Evolutionary conservation across 2,329 filamentous ascomycete species (phyloP), one percentile per base, ranked within the genome.

Genomic region (Orbilia blumenaviensis): DNA sequence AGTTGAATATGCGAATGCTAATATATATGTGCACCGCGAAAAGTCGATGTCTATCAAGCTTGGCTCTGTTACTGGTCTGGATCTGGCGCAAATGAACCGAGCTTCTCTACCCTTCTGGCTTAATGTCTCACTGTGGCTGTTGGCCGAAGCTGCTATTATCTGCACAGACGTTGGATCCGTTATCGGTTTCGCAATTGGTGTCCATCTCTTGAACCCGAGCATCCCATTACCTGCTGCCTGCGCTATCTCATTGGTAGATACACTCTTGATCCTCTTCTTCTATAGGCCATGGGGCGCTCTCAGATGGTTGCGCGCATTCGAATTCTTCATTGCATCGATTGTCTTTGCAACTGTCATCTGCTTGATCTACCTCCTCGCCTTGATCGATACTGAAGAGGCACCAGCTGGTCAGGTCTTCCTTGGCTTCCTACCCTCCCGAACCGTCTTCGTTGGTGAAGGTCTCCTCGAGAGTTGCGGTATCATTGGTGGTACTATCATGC

Each of bases 121-220:
- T 66, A 90, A 89, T 77, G 85, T 87, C 48, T 80, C 85, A 16
- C 83, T 92, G 2, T 92, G 91, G 79, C 81, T 85, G 18, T 83
- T 92, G 77, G 87, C 89, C 0, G 90, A 92, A 81, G 83, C 86
- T 3, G 89, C 90, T 74, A 92, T 92, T 69, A 88, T 92, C 63
- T 90, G 90, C 0, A 92, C 90, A 0, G 90, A 92, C 81, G 88
- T 92, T 78, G 89, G 89, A 68, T 77, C 85, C 85, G 86, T 88
- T 61, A 85, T 88, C 78, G 87, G 87, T 44, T 86, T 86, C 7
- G 87, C 87, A 7, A 88, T 88, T 78, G 85, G 86, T 21, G 81
- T 88, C 44, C 87, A 88, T 76, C 82, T 88, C 7, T 83, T 88
- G 7, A 80, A 86, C 27, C 52, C 71, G 3, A 83, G 87, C 10